Base-by-base conservation (phyloP, 352 stramenopile genomes). In the Phytophthora idaei region DNA sequence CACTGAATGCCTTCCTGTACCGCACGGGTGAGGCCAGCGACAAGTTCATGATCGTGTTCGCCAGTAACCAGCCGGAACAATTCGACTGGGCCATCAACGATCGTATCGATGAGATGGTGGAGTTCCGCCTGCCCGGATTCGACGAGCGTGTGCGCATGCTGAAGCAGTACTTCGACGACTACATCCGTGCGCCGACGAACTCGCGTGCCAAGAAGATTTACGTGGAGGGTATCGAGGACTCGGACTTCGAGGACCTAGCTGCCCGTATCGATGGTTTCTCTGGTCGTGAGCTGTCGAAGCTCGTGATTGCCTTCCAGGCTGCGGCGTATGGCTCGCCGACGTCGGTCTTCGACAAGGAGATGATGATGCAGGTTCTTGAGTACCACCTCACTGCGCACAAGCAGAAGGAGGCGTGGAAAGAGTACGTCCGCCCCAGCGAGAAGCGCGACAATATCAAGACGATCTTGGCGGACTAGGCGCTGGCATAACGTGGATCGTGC, bases 21-120 rank as follows among this genome's bases (percentile, higher is more conserved):
- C 94, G 97, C 65, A 99, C 98, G 27, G 98, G 97, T 36, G 93
- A 97, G 47, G 94, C 97, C 53, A 99, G 94, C 68, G 94, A 99
- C 78, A 98, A 99, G 75, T 99, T 99, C 76, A 99, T 99, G 97
- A 98, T 99, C 70, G 97, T 99, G 49, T 99, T 99, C 72, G 98
- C 98, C 10, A 99, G 94, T 74, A 99, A 99, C 85, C 94, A 99
- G 80, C 97, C 98, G 31, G 92, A 98, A 68, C 94, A 99, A 77
- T 99, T 99, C 68, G 98, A 99, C 74, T 97, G 91, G 82, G 98
- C 98, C 46, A 97, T 99, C 71, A 98, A 98, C 82, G 98, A 99
- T 92, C 96, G 98, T 89, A 98, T 99, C 53, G 98, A 99, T 85
- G 98, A 99, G 83, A 99, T 99, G 89, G 95, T 99, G 31, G 87